A percentile compares a stretch with the other conserved stretches of the same genome.
Conservation (phyloP, 1,139 yeast genomes). For the Taiozyma sp. region DNA sequence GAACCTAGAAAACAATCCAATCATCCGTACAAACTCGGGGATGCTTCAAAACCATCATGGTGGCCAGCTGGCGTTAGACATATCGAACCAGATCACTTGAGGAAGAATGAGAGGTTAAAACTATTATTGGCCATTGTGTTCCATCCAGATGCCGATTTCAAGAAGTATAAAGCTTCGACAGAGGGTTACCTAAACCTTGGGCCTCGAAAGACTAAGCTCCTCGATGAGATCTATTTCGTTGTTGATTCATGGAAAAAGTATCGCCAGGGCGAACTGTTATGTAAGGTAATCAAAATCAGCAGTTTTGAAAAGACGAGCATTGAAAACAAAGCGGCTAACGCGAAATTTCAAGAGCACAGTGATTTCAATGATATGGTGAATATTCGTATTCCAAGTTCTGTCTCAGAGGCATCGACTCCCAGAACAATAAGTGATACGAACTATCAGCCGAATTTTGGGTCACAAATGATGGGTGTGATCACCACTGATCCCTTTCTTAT, state of each 20-base stretch:
- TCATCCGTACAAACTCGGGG: constrained; percentile 55
- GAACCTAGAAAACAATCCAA: constrained; percentile 66
- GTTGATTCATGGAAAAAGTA: constrained; percentile 8
- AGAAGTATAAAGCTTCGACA: constrained; percentile 18
- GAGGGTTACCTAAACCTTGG: constrained; percentile 12
- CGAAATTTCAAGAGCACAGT: background rate
- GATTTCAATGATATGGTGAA: background rate
- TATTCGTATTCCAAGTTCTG: background rate
- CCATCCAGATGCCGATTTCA: constrained; percentile 25
- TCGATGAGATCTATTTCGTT: constrained; percentile 28
- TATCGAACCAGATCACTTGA: constrained; percentile 69
- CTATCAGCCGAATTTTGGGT: background rate
- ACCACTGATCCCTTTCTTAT: background rate
- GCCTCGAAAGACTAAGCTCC: constrained; percentile 13
- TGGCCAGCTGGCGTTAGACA: constrained; percentile 63
- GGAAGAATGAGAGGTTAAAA: constrained; percentile 47
- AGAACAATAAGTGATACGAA: background rate
- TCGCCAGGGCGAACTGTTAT: background rate
- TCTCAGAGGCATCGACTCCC: background rate
- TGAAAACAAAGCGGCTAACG: background rate
- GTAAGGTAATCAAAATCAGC: constrained; percentile 2
- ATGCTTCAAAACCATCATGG: constrained; percentile 52
- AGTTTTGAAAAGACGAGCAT: constrained; percentile 3
- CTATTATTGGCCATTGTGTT: constrained; percentile 42
- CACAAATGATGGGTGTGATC: background rate